Evolutionary conservation across 352 stramenopile species (phyloP), one percentile per base, ranked within the genome.

Genomic region (Phytophthora sp.): DNA sequence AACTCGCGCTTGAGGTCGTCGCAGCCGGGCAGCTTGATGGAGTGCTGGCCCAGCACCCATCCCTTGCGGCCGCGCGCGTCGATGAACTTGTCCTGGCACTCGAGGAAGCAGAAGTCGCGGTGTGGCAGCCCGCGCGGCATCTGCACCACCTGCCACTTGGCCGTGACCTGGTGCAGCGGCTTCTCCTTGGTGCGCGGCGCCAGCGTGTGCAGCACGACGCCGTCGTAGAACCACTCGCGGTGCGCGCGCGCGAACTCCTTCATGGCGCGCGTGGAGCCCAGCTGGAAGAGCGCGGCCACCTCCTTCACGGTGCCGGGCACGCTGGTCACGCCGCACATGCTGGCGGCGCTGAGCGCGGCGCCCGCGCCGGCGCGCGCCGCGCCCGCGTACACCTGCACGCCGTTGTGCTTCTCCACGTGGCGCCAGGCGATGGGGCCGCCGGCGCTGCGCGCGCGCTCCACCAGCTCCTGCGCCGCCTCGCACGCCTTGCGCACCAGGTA

Each of bases 31-130:
- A 96, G 39, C 53, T 92, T 91, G 61, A 96, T 94, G 18, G 82
- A 92, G 55, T 96, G 85, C 46, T 91, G 68, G n/a, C 84, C 87
- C 8, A 94, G 46, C 12, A 96, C 84, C 87, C 87, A 96, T 5
- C 87, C 87, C 56, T 90, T 89, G 54, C 85, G 80, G 23, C 87
- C 85, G 27, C 63, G 74, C 20, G 85, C 84, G 67, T 96, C 87
- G 3, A 90, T 86, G 44, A 96, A 96, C 72, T 92, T 87, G 69
- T 96, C 84, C 46, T 96, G 87, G 56, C 84, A 94, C 74, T 96
- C 87, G 17, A 91, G 57, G 53, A 77, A 91, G 62, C 81, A 91
- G 58, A 87, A 93, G 62, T 94, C 83, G 26, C 84, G 81, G 66
- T 94, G 75, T 11, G 79, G 72, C 1, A 92, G 46, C 18, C 79